Evolutionary conservation across 2,329 filamentous ascomycete species (phyloP).

Genomic region (Hypoxylon sp.): DNA sequence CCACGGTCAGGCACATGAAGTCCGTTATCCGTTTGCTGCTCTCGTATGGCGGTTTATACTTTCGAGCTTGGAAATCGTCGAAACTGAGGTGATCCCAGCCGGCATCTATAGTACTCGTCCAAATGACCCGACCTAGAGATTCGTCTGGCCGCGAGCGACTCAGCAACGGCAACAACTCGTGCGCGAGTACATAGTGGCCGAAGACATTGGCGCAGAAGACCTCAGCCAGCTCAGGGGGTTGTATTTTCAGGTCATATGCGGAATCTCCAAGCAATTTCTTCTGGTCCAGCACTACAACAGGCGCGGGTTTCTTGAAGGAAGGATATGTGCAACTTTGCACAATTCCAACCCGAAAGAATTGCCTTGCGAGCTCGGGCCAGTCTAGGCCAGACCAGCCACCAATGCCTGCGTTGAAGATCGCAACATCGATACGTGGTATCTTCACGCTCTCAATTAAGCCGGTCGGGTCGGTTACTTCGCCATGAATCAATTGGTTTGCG

Average conservation of each 20-base stretch:
- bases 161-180: constrained; percentile 83
- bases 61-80: constrained; percentile 82
- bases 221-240: constrained; percentile 76
- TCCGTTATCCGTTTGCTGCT: constrained; percentile 90
- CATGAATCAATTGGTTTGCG: constrained; percentile 60
- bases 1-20: constrained; percentile 78
- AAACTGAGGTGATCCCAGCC: constrained; percentile 64
- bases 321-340: constrained; percentile 81
- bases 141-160: constrained; percentile 58
- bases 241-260: constrained; percentile 32
- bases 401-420: constrained; percentile 89
- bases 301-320: constrained; percentile 75
- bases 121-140: constrained; percentile 77
- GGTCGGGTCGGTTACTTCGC: constrained; percentile 61
- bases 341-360: constrained; percentile 69
- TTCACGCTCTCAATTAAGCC: constrained; percentile 55
- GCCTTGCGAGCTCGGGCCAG: constrained; percentile 70
- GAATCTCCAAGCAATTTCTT: constrained; percentile 49
- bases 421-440: constrained; percentile 79
- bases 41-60: constrained; percentile 78
- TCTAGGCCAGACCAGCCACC: constrained; percentile 87
- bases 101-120: constrained; percentile 87
- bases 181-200: constrained; percentile 90
- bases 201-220: constrained; percentile 95
- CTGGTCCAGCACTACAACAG: constrained; percentile 59